Evolutionary conservation across 441 rosid species (phyloP), one percentile per base, ranked within the genome.

Genomic region (Gossypium schwendimanii): DNA sequence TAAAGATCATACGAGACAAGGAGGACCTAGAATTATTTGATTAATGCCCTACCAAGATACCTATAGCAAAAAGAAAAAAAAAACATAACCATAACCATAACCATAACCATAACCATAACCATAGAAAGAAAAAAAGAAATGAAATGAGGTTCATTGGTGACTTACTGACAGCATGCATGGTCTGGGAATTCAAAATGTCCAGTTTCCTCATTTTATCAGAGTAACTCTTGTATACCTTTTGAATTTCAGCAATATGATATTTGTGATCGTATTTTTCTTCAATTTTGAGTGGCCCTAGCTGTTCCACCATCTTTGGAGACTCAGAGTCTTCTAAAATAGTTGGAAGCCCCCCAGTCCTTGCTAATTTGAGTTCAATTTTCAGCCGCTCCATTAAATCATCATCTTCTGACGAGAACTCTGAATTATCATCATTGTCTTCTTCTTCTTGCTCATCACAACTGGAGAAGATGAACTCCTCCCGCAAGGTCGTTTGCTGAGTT

Each of bases 311-410:
- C 70, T 68, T 80, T 0, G 85, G 83, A 41, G 89, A 80, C 63
- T 88, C 95, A 4, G 90, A 92, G 73, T 92, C 97, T 76, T 89
- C 90, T 8, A 78, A 73, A 76, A 93, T 91, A 1, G 98, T 93
- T 8, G 95, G 87, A 54, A 93, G 88, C 24, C 97, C 98, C 4
- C 95, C 97, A 0, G 88, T 88, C 76, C 92, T 87, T 0, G 89
- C 90, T 12, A 59, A 73, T 71, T 73, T 86, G 39, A 93, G 66
- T 15, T 89, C 92, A 83, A 80, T 69, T 79, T 81, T 87, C 58
- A 91, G 81, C 80, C 75, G 88, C 73, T 93, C 88, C 6, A 89
- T 52, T 67, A 89, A 77, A 53, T 88, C 94, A 36, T 81, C 83
- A 0, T 73, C 81, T 15, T 76, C 75, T 36, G 57, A 17, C 87